These are phyloP conservation scores for Tardiomyces depauwii DNA, from an alignment of 1,139 yeast genomes.

Conservation along the genomic window DNA sequence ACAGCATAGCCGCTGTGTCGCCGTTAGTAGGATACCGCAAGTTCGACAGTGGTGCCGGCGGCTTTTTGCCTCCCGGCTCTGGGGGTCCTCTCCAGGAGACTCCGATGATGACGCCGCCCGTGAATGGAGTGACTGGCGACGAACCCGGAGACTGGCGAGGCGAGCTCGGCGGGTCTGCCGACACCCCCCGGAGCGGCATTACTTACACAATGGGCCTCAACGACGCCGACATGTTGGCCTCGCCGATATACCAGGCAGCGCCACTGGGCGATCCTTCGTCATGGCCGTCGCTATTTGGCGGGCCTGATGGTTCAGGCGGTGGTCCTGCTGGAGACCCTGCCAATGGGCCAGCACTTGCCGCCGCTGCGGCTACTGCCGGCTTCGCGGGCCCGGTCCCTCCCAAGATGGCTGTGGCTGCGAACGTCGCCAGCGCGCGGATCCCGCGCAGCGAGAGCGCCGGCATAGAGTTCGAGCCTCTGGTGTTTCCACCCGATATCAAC, in stretches of 20 bases:
- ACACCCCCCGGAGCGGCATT: not conserved
- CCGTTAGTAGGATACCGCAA: not conserved
- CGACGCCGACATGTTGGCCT: not conserved
- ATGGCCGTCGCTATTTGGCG: not conserved
- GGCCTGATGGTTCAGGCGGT: not conserved
- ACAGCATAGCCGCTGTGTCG: not conserved
- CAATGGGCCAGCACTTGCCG: not conserved
- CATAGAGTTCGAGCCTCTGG: not conserved
- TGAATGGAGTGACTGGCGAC: not conserved
- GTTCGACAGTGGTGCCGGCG: not conserved
- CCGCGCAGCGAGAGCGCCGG: not conserved
- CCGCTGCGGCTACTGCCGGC: not conserved
- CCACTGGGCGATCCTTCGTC: not conserved
- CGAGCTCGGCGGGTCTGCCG: not conserved
- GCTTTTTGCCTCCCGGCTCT: not conserved
- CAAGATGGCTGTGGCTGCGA: not conserved
- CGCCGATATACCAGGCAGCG: not conserved
- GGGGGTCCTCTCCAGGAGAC: not conserved
- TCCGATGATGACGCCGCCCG: not conserved
- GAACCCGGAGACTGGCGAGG: not conserved
- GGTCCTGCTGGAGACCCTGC: not conserved
- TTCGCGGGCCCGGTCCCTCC: too few relatives aligned
- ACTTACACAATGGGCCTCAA: not conserved
- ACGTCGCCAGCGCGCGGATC: not conserved
- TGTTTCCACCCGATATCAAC: too few relatives aligned